Base-by-base conservation (phyloP, 2,329 filamentous ascomycete genomes). In the Sporothrix brunneoviolacea region DNA sequence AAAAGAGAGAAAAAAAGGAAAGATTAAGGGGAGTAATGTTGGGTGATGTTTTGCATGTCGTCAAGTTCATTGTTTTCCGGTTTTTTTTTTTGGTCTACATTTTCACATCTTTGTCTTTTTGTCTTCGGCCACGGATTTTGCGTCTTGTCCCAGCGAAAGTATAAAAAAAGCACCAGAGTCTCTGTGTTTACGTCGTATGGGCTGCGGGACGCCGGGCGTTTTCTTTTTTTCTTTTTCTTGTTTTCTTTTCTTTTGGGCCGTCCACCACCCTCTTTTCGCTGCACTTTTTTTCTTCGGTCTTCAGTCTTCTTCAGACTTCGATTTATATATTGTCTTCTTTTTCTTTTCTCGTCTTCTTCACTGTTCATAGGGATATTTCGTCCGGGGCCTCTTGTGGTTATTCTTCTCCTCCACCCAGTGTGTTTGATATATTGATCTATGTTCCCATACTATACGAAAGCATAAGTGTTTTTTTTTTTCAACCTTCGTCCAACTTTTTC, bases 341-440 rank as follows among this genome's bases (percentile, higher is more conserved):
- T 30, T 22, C n/a, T 13, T 13, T n/a, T 13, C 22, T 13, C 9
- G 27, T 21, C n/a, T 21, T 16, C 16, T 47, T 38, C 28, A 13
- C 24, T 41, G 24, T 24, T 43, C 22, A 39, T 51, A n/a, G n/a
- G n/a, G n/a, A n/a, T n/a, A n/a, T n/a, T n/a, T n/a, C n/a, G n/a
- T n/a, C n/a, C n/a, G n/a, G n/a, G n/a, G n/a, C n/a, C n/a, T n/a
- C n/a, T n/a, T n/a, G n/a, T n/a, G n/a, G n/a, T n/a, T n/a, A 28
- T 22, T 39, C 50, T 37, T 36, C 37, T 43, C n/a, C n/a, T n/a
- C n/a, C n/a, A n/a, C n/a, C n/a, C n/a, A n/a, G n/a, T n/a, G n/a
- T 42, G 22, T 28, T 28, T 48, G 50, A 22, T 43, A 38, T 40
- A n/a, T n/a, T n/a, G n/a, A n/a, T n/a, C n/a, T n/a, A n/a, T n/a